Base-by-base conservation (phyloP, 345 rosid species). In the Syzygium jambos region DNA sequence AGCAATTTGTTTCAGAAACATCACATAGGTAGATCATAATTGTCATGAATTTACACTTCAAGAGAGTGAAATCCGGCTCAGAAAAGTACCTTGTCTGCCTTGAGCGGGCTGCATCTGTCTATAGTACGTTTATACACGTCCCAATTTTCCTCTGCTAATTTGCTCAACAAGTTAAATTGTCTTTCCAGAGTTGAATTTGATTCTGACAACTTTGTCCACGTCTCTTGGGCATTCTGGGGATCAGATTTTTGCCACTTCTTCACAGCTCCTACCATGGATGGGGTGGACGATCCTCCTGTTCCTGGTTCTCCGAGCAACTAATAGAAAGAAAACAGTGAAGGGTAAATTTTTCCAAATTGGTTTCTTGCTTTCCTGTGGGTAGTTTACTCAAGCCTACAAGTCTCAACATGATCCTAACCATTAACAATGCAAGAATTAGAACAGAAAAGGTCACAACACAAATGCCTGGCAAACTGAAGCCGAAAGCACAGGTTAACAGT, bases 251-350 rank as follows among this genome's bases (percentile, higher is more conserved):
- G 98, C 99, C 99, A 98, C 91, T 93, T 98, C 89, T 96, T 96
- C 85, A 98, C 98, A 63, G 99, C 95, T 89, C 99, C 99, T 46
- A 98, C 98, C 99, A 98, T 95, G 87, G 99, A 98, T 88, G 98
- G 97, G 16, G 99, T 95, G 51, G 99, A 96, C 85, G 99, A 96
- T 87, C 99, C 99, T 86, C 99, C 99, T 89, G 92, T 91, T 89
- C 99, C 99, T 11, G 99, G 98, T 89, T 98, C 99, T 86, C 99
- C 99, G 23, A 98, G 92, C 84, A 96, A 89, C 99, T 98, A 92
- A 86, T 55, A 52, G 89, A 89, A 86, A 87, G 63, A 73, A 91
- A 56, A 15, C 49, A 88, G 49, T 88, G 86, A 34, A 73, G 23
- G 80, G 13, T 17, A 73, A 34, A 34, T 11, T 52, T 78, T 55